These are phyloP conservation scores for Jackrogersella minutella DNA, from an alignment of 495 filamentous ascomycete species.

Conservation along the genomic window DNA sequence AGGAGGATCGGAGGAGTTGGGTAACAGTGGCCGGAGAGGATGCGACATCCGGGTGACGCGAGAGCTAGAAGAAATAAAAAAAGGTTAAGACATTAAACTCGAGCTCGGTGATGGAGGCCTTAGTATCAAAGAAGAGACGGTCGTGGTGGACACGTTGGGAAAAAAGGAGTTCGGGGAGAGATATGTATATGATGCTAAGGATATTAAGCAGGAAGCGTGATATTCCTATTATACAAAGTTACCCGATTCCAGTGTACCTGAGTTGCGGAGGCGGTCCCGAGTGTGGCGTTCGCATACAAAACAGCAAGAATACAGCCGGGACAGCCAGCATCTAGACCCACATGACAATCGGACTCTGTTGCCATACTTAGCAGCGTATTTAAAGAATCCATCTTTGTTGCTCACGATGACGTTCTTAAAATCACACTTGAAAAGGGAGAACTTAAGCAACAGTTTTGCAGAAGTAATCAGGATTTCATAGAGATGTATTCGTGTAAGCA, in stretches of 20 bases:
- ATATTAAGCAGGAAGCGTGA: too few relatives aligned
- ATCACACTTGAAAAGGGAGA: too few relatives aligned
- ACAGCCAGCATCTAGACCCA: conserved; percentile 13
- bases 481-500: too few relatives aligned
- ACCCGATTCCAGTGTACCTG: conserved; percentile 11
- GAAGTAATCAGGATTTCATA: too few relatives aligned
- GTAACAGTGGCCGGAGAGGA: conserved; percentile 31
- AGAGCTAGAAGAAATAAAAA: not conserved
- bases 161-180: too few relatives aligned
- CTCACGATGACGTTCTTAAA: not conserved
- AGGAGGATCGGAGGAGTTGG: conserved; percentile 39
- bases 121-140: too few relatives aligned
- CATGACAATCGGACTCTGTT: not conserved
- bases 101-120: not conserved
- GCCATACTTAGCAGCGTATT: not conserved
- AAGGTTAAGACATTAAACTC: not conserved
- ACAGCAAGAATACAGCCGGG: conserved; percentile 32
- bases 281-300: conserved; percentile 30
- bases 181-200: too few relatives aligned
- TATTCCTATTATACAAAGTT: conserved; percentile 4
- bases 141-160: too few relatives aligned
- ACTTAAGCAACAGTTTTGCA: too few relatives aligned
- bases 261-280: conserved; percentile 26
- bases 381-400: not conserved
- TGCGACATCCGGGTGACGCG: conserved; percentile 32